These are phyloP conservation scores for Neonectria coccinea DNA, from an alignment of 2,329 filamentous ascomycete genomes.

Conservation along the genomic window DNA sequence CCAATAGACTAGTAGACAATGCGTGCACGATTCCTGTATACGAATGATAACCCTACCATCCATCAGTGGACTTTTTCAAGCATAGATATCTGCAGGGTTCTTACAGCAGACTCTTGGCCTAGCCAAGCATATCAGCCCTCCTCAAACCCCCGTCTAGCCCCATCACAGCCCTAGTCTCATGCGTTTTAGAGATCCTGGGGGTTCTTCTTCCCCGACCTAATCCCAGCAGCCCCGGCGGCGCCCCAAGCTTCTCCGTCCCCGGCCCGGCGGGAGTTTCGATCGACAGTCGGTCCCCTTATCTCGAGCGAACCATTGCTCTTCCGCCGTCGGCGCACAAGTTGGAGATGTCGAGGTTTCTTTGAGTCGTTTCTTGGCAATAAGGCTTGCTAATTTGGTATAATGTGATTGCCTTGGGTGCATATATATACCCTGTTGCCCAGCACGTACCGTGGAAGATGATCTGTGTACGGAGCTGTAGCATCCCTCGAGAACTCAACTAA, in stretches of 20 bases:
- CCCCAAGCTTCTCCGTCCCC: not conserved
- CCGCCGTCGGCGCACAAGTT: not conserved
- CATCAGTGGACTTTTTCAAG: not conserved
- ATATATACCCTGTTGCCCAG: not conserved
- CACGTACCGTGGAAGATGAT: not conserved
- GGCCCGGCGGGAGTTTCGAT: not conserved
- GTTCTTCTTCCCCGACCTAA: not conserved
- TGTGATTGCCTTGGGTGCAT: not conserved
- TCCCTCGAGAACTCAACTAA: not conserved
- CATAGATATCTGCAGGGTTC: not conserved
- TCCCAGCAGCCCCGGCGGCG: slow-evolving; percentile 1
- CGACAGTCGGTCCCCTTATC: not conserved
- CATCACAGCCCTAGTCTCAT: not conserved
- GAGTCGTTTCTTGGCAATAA: not conserved
- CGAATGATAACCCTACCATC: not conserved
- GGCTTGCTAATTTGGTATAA: not conserved
- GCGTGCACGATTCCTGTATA: not conserved
- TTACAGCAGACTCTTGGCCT: not conserved
- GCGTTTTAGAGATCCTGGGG: not conserved
- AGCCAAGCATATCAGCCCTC: not conserved
- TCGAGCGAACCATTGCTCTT: not conserved
- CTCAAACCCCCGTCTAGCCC: not conserved
- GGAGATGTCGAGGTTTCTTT: not conserved
- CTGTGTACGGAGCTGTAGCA: not conserved
- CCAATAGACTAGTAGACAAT: no score